Evolutionary conservation across 768 basidiomycete species (phyloP), one percentile per base, ranked within the genome.

Genomic region (Tulasnella sp.): DNA sequence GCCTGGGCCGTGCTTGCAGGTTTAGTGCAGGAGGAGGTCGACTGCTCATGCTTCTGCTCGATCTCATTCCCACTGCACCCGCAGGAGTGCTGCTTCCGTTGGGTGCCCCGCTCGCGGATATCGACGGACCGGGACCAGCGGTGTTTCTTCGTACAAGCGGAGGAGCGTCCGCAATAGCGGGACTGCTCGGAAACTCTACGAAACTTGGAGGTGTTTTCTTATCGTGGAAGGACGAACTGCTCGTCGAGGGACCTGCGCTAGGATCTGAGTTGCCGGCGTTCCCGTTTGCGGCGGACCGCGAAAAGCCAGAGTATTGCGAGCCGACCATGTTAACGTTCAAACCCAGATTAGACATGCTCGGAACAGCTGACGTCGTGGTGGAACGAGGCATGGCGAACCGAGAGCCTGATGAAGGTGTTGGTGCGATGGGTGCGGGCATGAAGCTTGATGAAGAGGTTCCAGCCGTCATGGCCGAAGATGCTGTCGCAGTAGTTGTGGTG

Each of bases 401-500:
- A 63, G 69, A 42, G 67, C 69, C 44, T 29, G 66, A n/a, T 70
- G 71, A n/a, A n/a, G 69, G 16, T n/a, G n/a, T n/a, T n/a, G n/a
- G n/a, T 37, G 65, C 62, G 5, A 63, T 65, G 9, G 35, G 34
- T 36, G 63, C 40, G 22, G 26, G 63, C 36, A 62, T 37, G 47
- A 68, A 35, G 32, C 63, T 64, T 11, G 73, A 59, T 29, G 62
- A 67, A 29, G 68, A 34, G 19, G 40, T 67, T 72, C 67, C 40
- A 34, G 68, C 62, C 44, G 69, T 70, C 52, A 29, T 36, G 19
- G 39, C 59, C 5, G 47, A 62, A 41, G 59, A 32, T 36, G 39
- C 34, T 37, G 47, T 52, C 19, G 29, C 74, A 19, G 66, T 44
- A 11, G 70, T 40, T 26, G 80, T 73, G 34, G 70, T 26, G 19